Percentiles rank a stretch among this genome's conserved stretches.
Conservation (phyloP, 2,329 filamentous ascomycete genomes). For the Verticillium longisporum region DNA sequence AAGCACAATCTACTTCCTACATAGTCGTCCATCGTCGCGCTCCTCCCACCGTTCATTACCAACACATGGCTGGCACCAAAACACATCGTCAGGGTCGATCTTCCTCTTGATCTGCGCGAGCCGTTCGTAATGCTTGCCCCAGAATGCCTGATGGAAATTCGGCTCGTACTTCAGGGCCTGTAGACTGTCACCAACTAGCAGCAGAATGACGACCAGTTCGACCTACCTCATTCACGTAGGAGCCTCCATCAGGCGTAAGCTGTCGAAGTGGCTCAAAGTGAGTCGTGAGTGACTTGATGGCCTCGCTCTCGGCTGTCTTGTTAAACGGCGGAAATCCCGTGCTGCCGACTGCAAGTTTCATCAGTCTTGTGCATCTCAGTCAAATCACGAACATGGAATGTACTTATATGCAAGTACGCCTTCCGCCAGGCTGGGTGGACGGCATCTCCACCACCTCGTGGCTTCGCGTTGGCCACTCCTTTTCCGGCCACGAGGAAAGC, state of each 20-base stretch:
- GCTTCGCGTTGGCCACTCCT: constrained; percentile 33
- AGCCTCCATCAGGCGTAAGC: constrained; percentile 12
- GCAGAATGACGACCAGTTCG: constrained; percentile 2
- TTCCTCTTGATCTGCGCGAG: constrained; percentile 11
- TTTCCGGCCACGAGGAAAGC: constrained; percentile 35
- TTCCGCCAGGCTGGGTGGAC: constrained; percentile 43
- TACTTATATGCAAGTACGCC: constrained; percentile 28
- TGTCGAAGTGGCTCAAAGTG: constrained; percentile 26
- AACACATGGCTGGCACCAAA: constrained; percentile 11
- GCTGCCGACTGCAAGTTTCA: constrained; percentile 18
- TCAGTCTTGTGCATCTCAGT: constrained; percentile 4
- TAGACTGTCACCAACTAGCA: not conserved
- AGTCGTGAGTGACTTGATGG: constrained; percentile 17
- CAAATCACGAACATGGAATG: constrained; percentile 12
- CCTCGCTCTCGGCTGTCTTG: constrained; percentile 17
- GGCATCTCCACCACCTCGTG: constrained; percentile 34
- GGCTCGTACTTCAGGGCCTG: constrained; percentile 10
- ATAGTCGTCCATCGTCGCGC: constrained; percentile 5
- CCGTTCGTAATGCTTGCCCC: constrained; percentile 11
- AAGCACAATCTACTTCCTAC: not conserved
- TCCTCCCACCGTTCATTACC: constrained; percentile 12
- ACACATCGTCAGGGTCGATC: constrained; percentile 11
- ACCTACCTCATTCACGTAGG: constrained; percentile 13
- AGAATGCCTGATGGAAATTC: constrained; percentile 13
- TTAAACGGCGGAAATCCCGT: constrained; percentile 24